Conservation (phyloP, 78 protist genomes). For the Chrysochromulina tobinii region DNA sequence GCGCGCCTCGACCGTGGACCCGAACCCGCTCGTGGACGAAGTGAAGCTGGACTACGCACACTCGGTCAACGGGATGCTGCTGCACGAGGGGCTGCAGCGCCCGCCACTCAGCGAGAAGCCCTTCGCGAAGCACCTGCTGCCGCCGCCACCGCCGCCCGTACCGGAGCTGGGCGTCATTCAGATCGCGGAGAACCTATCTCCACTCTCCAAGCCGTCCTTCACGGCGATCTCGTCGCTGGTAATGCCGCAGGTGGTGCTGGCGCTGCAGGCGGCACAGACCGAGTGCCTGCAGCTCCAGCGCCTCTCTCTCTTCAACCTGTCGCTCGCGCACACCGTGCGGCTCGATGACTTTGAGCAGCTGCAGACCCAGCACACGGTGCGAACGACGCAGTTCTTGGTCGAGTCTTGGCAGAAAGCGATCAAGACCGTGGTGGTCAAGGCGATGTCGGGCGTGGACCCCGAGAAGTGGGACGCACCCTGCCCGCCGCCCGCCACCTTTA, state of each 20-base stretch:
- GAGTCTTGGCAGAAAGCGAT: not conserved
- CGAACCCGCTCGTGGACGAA: not conserved
- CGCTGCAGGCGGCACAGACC: not conserved
- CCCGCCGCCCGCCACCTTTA: no score
- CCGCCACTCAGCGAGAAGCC: not conserved
- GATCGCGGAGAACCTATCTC: not conserved
- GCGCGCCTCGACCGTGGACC: not conserved
- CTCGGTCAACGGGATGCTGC: not conserved
- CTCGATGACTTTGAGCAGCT: constrained; percentile 20
- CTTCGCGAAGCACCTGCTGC: not conserved
- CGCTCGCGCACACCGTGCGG: not conserved
- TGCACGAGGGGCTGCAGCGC: not conserved
- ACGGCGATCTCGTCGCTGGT: not conserved
- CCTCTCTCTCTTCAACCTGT: not conserved
- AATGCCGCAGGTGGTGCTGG: not conserved
- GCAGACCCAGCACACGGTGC: not conserved
- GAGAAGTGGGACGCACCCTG: no score
- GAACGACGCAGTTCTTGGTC: not conserved
- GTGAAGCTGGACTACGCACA: not conserved
- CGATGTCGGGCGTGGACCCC: not conserved
- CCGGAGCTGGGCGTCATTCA: not conserved
- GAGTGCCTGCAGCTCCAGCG: constrained; percentile 19
- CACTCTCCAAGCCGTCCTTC: not conserved
- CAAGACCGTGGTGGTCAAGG: not conserved
- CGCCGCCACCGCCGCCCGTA: not conserved